A percentile compares a stretch with the other conserved stretches of the same genome.
Conservation (phyloP, 257 asterid species). For the Avicennia marina region DNA sequence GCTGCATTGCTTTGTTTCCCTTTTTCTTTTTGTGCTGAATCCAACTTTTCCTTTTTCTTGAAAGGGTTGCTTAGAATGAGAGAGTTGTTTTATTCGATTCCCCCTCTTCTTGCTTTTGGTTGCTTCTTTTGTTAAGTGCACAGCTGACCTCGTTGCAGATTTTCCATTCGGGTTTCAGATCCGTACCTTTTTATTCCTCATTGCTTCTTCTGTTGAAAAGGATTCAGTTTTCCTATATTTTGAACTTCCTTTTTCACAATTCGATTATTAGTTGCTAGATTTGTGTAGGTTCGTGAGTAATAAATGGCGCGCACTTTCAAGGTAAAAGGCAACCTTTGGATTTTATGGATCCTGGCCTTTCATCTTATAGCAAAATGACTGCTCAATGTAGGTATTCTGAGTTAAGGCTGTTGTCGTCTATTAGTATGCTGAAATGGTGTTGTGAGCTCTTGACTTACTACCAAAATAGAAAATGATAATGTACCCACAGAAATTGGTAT, state of each 20-base stretch:
- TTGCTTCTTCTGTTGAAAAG: neutral
- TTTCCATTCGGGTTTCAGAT: constrained; percentile 25
- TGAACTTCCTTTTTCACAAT: neutral
- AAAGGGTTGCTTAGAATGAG: neutral
- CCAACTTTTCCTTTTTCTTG: constrained; percentile 7
- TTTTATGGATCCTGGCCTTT: constrained; percentile 9
- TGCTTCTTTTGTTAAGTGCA: constrained; percentile 1
- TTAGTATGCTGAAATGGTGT: constrained; percentile 1
- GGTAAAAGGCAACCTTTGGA: neutral
- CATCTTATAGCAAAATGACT: neutral
- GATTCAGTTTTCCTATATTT: neutral
- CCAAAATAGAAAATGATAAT: constrained; percentile 19
- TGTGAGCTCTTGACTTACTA: constrained; percentile 16
- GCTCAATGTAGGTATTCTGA: constrained; percentile 11
- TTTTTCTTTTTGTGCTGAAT: neutral
- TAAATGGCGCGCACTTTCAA: neutral
- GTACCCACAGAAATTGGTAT: constrained; percentile 10
- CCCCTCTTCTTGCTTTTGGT: neutral
- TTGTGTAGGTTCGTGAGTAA: constrained; percentile 5
- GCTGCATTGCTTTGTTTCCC: constrained; percentile 20
- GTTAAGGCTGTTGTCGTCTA: neutral
- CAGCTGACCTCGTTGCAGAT: constrained; percentile 2
- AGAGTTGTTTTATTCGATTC: no score
- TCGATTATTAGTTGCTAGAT: neutral
- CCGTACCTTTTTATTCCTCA: constrained; percentile 1